A percentile compares a stretch with the other conserved stretches of the same genome.
These are phyloP conservation scores for Metschnikowia proteae DNA, from an alignment of 805 yeast species.

Conservation along the genomic window DNA sequence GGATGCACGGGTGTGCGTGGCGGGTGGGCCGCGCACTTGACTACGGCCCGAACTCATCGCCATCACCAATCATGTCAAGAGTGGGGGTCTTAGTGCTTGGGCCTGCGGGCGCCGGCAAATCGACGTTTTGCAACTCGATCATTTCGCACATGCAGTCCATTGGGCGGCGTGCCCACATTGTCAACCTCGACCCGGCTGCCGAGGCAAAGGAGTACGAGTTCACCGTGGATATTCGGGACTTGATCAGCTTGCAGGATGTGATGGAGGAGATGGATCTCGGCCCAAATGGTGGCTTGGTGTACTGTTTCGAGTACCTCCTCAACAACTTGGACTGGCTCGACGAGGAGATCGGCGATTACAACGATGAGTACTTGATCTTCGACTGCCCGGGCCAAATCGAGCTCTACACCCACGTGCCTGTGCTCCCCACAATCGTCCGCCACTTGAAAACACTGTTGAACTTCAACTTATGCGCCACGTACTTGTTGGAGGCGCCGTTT, in stretches of 20 bases:
- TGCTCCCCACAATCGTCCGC: conserved; percentile 80
- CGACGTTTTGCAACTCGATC: conserved; percentile 87
- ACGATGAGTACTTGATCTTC: conserved; percentile 88
- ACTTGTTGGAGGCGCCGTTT: conserved; percentile 90
- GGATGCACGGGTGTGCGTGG: neutral
- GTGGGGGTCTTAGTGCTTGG: conserved; percentile 93
- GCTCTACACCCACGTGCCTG: conserved; percentile 90
- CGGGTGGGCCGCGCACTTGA: neutral
- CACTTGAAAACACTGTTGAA: conserved; percentile 77
- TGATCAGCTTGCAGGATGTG: conserved; percentile 87
- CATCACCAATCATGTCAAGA: conserved; percentile 64
- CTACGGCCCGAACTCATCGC: neutral
- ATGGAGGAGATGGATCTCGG: conserved; percentile 93
- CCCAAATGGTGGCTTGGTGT: conserved; percentile 90
- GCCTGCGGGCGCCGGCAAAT: conserved; percentile 96
- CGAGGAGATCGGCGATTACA: conserved; percentile 93
- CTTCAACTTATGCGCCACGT: conserved; percentile 89
- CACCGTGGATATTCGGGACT: conserved; percentile 86
- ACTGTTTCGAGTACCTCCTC: conserved; percentile 88
- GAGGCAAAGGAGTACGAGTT: conserved; percentile 89
- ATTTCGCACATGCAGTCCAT: conserved; percentile 83
- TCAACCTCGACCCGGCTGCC: conserved; percentile 95
- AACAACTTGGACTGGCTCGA: conserved; percentile 95
- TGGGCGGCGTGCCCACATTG: conserved; percentile 92
- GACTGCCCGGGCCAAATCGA: conserved; percentile 98